A percentile compares a stretch with the other conserved stretches of the same genome.
These are phyloP conservation scores for Hygrocybe coccinea DNA, from an alignment of 768 basidiomycete species.

Conservation along the genomic window DNA sequence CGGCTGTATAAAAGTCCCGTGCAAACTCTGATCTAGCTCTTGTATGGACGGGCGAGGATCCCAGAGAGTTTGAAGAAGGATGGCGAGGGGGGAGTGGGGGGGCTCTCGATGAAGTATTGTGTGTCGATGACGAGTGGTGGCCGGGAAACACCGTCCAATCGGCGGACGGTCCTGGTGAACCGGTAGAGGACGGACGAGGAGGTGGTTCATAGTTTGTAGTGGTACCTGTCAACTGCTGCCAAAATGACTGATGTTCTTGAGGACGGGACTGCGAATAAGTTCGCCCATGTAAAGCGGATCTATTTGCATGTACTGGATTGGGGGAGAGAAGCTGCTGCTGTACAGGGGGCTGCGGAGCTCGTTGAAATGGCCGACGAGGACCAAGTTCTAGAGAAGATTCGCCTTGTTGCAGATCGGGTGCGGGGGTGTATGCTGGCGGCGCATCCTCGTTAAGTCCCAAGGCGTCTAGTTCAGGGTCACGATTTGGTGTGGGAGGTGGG, in stretches of 20 bases:
- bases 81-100: constrained; percentile 2
- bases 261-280: constrained; percentile 14
- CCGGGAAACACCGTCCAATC: constrained; percentile 4
- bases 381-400: constrained; percentile 62
- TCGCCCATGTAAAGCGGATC: constrained; percentile 15
- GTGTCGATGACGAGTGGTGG: background rate
- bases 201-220: background rate
- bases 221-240: constrained; percentile 14
- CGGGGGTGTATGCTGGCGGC: constrained; percentile 69
- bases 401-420: constrained; percentile 48
- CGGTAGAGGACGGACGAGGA: background rate
- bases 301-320: constrained; percentile 9
- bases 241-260: constrained; percentile 16
- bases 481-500: too few relatives aligned
- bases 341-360: constrained; percentile 23
- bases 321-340: constrained; percentile 13
- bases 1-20: constrained; percentile 58
- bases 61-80: constrained; percentile 4
- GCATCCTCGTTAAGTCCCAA: constrained; percentile 2
- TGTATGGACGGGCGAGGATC: constrained; percentile 1
- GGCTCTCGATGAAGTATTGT: background rate
- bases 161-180: background rate
- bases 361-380: constrained; percentile 29
- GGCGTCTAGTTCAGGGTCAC: background rate
- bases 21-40: constrained; percentile 47